These are phyloP conservation scores for Globisporangium apiculatum DNA, from an alignment of 352 stramenopile species.

Conservation along the genomic window DNA sequence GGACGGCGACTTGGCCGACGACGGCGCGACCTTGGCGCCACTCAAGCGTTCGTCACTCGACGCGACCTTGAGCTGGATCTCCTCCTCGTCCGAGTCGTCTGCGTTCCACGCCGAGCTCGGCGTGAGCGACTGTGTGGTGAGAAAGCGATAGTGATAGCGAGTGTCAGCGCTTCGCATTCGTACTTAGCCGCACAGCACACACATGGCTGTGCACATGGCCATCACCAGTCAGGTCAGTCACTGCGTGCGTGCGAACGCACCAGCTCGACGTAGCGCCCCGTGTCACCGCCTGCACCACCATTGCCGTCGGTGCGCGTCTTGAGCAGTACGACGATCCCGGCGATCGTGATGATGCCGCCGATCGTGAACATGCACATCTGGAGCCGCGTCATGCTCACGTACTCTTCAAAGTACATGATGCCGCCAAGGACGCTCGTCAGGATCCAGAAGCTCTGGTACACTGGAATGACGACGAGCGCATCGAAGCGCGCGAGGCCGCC, in stretches of 20 bases:
- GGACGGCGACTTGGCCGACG: slow-evolving; percentile 19
- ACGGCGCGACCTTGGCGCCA: slow-evolving; percentile 17
- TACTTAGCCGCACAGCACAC: too few species aligned
- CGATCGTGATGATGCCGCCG: slow-evolving; percentile 68
- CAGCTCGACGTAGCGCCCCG: slow-evolving; percentile 56
- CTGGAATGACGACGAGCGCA: slow-evolving; percentile 75
- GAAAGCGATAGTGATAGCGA: slow-evolving; percentile 3
- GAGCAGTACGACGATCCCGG: slow-evolving; percentile 68
- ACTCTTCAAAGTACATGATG: slow-evolving; percentile 90
- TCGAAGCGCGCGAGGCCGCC: slow-evolving; percentile 70
- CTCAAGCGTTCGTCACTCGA: slow-evolving; percentile 10
- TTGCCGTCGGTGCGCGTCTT: slow-evolving; percentile 33
- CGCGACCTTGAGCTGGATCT: slow-evolving; percentile 53
- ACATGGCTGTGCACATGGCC: neutral
- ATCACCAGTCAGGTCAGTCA: neutral
- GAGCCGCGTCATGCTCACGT: slow-evolving; percentile 71
- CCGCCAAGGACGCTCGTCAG: slow-evolving; percentile 84
- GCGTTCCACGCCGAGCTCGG: slow-evolving; percentile 70
- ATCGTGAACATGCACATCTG: slow-evolving; percentile 79
- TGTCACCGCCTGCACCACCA: slow-evolving; percentile 14
- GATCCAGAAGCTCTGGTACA: slow-evolving; percentile 89
- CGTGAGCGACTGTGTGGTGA: slow-evolving; percentile 45
- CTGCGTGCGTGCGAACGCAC: slow-evolving; percentile 21
- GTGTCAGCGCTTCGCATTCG: neutral
- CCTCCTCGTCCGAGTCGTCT: slow-evolving; percentile 81